Percentiles rank a stretch among this genome's conserved stretches.
Evolutionary conservation across 2,329 filamentous ascomycete genomes (phyloP).

Genomic region (Exophiala oligosperma): DNA sequence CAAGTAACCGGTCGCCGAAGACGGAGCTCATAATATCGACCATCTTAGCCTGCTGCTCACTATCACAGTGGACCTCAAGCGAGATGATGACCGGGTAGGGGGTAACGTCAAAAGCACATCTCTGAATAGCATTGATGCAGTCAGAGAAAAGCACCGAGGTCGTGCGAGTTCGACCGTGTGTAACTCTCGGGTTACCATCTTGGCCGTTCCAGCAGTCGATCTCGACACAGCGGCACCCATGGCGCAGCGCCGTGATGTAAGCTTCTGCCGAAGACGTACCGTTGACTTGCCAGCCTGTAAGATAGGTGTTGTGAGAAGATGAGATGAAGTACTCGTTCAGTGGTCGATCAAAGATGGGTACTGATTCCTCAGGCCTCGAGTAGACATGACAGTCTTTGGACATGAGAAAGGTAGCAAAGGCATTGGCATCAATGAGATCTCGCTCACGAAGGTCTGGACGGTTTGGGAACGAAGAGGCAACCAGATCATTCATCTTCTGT

Average conservation of each 20-base stretch:
- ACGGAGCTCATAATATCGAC: conserved; percentile 82
- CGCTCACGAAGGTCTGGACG: conserved; percentile 6
- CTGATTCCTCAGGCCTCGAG: conserved; percentile 54
- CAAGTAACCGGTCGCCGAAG: conserved; percentile 77
- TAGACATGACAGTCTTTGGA: conserved; percentile 73
- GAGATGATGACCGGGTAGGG: conserved; percentile 90
- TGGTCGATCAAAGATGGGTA: conserved; percentile 72
- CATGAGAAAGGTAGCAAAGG: conserved; percentile 74
- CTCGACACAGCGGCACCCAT: conserved; percentile 92
- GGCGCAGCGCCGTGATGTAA: conserved; percentile 84
- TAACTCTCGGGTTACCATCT: conserved; percentile 83
- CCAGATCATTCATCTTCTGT: conserved; percentile 24
- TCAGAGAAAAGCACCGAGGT: conserved; percentile 86
- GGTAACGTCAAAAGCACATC: conserved; percentile 89
- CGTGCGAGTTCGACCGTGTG: conserved; percentile 86
- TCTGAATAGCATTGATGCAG: conserved; percentile 88
- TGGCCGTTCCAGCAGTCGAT: conserved; percentile 97
- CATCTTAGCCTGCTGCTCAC: conserved; percentile 82
- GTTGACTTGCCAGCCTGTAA: conserved; percentile 84
- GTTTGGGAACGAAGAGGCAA: conserved; percentile 15
- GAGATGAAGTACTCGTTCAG: conserved; percentile 98
- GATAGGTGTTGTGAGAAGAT: conserved; percentile 97
- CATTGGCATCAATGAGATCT: conserved; percentile 67
- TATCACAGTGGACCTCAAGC: conserved; percentile 89
- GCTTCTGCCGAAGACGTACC: conserved; percentile 92